Base-by-base conservation (phyloP, 345 rosid species). In the Eucalyptus fibrosa region DNA sequence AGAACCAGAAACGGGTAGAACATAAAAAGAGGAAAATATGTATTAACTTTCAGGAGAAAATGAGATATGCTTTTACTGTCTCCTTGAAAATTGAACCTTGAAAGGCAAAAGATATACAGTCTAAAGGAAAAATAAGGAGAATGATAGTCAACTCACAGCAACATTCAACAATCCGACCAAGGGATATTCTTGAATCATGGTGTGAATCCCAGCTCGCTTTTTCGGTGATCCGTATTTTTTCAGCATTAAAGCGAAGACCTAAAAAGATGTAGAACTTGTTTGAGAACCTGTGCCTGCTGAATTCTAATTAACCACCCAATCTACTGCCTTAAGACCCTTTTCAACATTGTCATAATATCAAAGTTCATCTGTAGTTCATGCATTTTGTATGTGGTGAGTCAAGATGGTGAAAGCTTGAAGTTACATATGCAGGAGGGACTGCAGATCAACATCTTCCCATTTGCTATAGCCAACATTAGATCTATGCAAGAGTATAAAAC, bases 121-220 rank as follows among this genome's bases (percentile, higher is more conserved):
- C 51, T 3, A 24, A 62, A 40, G 24, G 88, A 32, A 37, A 14
- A 53, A 60, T 87, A 26, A 60, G 45, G 88, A 69, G 45, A 45
- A 62, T 87, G 81, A 91, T 83, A 53, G 88, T 87, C 77, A 86
- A 94, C 99, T 96, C 93, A 97, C 99, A 91, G 97, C 99, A 81
- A 96, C 94, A 93, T 96, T 96, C 88, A 96, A 90, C 88, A 97
- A 92, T 87, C 95, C 98, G 89, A 93, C 90, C 90, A 91, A 92
- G n/a, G 99, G 99, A 56, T 91, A 89, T 24, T 90, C 92, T 40
- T 90, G 89, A 90, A 95, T 88, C 81, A 89, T 49, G 49, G 88
- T 50, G 89, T 87, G 92, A 88, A 92, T 45, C 90, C 56, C 92
- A 88, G 77, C 91, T 88, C 89, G 88, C 42, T 34, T 90, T 62